Conservation (phyloP, 495 filamentous ascomycete species). For the Cercophora newfieldiana region DNA sequence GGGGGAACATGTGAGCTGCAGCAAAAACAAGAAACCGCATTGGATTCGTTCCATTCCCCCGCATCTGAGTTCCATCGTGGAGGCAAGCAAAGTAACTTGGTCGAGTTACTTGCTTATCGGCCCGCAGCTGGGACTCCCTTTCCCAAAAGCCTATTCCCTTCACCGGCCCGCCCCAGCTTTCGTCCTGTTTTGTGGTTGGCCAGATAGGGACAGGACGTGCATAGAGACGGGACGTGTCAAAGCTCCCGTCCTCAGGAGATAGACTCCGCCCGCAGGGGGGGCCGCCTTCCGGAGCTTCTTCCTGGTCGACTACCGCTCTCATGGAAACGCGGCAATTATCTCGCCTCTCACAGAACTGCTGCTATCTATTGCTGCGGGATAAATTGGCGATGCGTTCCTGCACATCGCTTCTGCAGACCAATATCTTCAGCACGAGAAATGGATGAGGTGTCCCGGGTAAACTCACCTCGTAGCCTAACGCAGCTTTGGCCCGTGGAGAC, state of each 20-base stretch:
- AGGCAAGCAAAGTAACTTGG: too few relatives aligned
- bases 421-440: background rate
- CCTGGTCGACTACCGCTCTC: background rate
- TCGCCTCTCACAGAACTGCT: background rate
- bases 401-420: background rate
- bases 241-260: background rate
- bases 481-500: too few relatives aligned
- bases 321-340: background rate
- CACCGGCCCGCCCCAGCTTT: background rate
- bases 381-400: background rate
- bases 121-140: background rate
- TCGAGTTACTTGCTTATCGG: background rate
- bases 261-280: background rate
- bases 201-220: background rate
- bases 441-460: background rate
- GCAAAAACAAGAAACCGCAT: background rate
- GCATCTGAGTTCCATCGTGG: too few relatives aligned
- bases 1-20: background rate
- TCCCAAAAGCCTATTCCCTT: background rate
- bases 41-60: too few relatives aligned
- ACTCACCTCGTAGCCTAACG: too few relatives aligned
- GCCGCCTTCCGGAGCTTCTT: too few relatives aligned
- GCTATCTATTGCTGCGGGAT: background rate
- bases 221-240: background rate
- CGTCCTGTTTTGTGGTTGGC: background rate